Conservation (phyloP, 2,329 filamentous ascomycete species). For the Ceratocystis diversiconidia region DNA sequence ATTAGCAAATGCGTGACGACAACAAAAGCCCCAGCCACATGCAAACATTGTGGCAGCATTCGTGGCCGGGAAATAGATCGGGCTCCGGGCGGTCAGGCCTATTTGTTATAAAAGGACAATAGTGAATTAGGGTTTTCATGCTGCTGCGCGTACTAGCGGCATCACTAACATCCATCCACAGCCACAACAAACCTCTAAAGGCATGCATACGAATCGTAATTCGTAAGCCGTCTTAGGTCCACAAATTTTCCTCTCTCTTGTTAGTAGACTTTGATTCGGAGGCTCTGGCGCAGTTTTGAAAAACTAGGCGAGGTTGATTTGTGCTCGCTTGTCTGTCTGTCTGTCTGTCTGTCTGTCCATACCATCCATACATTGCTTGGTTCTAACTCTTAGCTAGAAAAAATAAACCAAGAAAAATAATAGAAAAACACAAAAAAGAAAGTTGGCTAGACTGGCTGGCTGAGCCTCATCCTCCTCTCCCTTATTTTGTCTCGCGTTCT, state of each 20-base stretch:
- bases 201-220: not conserved
- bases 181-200: not conserved
- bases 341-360: not conserved
- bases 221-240: not conserved
- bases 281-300: no score
- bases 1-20: no score
- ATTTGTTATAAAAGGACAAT: no score
- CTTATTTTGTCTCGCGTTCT: not conserved
- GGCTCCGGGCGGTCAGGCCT: not conserved
- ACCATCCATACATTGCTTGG: not conserved
- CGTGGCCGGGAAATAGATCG: not conserved
- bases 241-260: no score
- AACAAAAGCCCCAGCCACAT: no score
- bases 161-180: not conserved
- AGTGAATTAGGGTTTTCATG: no score
- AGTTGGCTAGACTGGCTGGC: not conserved
- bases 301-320: not conserved
- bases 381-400: no score
- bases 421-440: no score
- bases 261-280: no score
- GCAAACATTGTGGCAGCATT: no score
- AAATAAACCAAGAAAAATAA: no score
- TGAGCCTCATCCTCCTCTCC: not conserved
- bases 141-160: no score
- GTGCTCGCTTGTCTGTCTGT: not conserved